Evolutionary conservation across 2,329 filamentous ascomycete species (phyloP).

Genomic region (Venturia pyrina): DNA sequence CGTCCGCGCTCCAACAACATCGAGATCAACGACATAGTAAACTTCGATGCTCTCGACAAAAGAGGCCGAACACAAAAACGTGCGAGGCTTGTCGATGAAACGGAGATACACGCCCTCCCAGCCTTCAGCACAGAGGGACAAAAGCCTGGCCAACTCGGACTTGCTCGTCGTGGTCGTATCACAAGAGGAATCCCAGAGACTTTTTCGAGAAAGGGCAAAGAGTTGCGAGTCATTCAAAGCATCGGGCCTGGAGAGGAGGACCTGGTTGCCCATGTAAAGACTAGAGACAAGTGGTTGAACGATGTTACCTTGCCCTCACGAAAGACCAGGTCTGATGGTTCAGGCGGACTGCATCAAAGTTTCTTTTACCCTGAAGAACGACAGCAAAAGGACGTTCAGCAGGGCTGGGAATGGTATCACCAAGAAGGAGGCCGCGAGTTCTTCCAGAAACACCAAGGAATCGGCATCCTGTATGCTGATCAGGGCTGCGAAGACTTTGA

Average conservation of each 20-base stretch:
- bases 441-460: conserved; percentile 34
- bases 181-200: conserved; percentile 9
- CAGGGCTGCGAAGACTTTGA: conserved; percentile 35
- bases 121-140: neutral
- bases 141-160: neutral
- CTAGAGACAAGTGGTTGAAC: conserved; percentile 41
- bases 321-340: conserved; percentile 19
- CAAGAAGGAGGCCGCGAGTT: conserved; percentile 27
- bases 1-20: neutral
- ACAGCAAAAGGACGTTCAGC: conserved; percentile 34
- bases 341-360: conserved; percentile 31
- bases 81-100: neutral
- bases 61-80: neutral
- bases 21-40: neutral
- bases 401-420: conserved; percentile 46
- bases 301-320: conserved; percentile 44
- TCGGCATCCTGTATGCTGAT: conserved; percentile 24
- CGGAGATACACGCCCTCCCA: neutral
- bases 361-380: conserved; percentile 34
- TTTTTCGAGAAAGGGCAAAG: neutral
- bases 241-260: conserved; percentile 13
- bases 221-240: neutral
- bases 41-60: neutral
- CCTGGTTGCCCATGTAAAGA: conserved; percentile 23
- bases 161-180: neutral